Evolutionary conservation across 1,284 basidiomycete genomes (phyloP).

Genomic region (Tremellales sp.): DNA sequence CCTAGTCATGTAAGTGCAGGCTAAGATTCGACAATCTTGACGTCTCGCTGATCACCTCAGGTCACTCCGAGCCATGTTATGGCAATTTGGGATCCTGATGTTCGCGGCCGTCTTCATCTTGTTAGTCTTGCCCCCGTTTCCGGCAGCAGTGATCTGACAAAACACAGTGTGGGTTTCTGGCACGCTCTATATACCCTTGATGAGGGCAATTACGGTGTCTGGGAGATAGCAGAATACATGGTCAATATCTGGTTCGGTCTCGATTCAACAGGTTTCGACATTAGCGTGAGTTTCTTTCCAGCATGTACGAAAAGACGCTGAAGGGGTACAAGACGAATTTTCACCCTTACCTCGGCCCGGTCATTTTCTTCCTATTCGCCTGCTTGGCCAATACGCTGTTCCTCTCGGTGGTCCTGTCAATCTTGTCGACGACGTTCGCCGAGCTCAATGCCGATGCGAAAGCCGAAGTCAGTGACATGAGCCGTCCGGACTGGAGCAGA

Average conservation of each 20-base stretch:
- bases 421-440: constrained; percentile 10
- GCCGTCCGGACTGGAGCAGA: neutral
- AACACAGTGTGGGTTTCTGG: constrained; percentile 12
- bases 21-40: neutral
- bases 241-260: constrained; percentile 16
- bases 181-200: constrained; percentile 12
- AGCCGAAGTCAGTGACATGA: constrained; percentile 8
- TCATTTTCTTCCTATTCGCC: constrained; percentile 13
- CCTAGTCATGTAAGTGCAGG: constrained; percentile 8
- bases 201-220: constrained; percentile 12
- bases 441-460: constrained; percentile 13
- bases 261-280: constrained; percentile 9
- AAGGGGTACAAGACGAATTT: constrained; percentile 2
- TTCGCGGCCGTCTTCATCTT: constrained; percentile 13
- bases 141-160: neutral
- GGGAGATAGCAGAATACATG: constrained; percentile 16
- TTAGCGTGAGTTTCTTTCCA: constrained; percentile 6
- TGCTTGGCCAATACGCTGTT: constrained; percentile 12
- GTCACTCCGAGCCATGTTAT: constrained; percentile 13
- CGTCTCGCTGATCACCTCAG: neutral
- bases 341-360: constrained; percentile 10
- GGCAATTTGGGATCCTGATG: constrained; percentile 11
- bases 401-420: constrained; percentile 9
- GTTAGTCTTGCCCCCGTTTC: constrained; percentile 1
- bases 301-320: neutral